Evolutionary conservation across 192 early-diverging fungal genomes (phyloP), one percentile per base, ranked within the genome.

Genomic region (Umbelopsis vinacea): DNA sequence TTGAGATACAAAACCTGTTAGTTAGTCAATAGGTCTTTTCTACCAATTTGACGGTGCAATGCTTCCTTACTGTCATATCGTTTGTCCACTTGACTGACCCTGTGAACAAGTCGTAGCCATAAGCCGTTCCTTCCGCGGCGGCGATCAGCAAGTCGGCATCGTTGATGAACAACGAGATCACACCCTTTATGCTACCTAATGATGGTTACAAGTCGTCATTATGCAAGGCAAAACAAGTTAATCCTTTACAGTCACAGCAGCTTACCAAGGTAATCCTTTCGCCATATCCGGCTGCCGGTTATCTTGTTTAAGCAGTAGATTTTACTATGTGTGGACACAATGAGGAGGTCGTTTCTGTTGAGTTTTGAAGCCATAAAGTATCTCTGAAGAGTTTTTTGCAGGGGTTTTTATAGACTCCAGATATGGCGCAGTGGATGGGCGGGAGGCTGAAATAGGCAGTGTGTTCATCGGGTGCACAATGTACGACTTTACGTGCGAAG

Each of bases 231-330:
- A 29, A 29, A 29, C 46, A 43, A 72, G 26, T 29, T 0, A 63
- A n/a, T 37, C 6, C 15, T 29, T 29, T 3, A 35, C 4, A 17
- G 19, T 5, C 4, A 0, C 37, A 15, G 0, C 5, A 37, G 8
- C 57, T 63, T 19, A 63, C 57, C 33, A n/a, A 33, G 33, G 19
- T 35, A 63, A 12, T 63, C 33, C 3, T 26, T 38, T 10, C 70
- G 63, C 75, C 75, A 77, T 4, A 72, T 23, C 0, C 66, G 52
- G 24, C 22, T 17, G 0, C 75, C 75, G 50, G 68, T 63, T 21
- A 24, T 52, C 55, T 77, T 77, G 68, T 68, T 52, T 10, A 77
- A 48, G 43, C 66, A 71, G 47, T 72, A 77, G 0, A 77, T 47
- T 12, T 67, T 45, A 12, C 75, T 71, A 29, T 77, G 75, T 6